Evolutionary conservation across 2,329 filamentous ascomycete species (phyloP), one percentile per base, ranked within the genome.

Genomic region (Cytospora schulzeri): DNA sequence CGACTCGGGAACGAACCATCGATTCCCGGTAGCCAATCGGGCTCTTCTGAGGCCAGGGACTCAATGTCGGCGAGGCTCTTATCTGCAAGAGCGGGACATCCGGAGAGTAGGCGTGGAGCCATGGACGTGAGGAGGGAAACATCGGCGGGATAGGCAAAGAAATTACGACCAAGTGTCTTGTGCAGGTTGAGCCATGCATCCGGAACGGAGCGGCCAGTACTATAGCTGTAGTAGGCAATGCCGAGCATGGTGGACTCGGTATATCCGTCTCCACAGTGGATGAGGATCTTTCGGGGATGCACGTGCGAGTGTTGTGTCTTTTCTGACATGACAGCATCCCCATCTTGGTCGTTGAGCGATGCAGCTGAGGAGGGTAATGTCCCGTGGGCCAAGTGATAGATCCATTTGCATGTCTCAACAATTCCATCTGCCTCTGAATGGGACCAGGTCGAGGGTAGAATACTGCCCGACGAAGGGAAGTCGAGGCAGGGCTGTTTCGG

Each of bases 261-360:
- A 72, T 99, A 99, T 22, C 95, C 95, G 75, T 99, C 95, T 2
- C 90, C 89, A 75, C 95, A 98, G 76, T 98, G 94, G 50, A 99
- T 91, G 35, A 98, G 84, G 38, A 98, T 87, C 73, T 88, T 93
- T 68, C 87, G 81, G 62, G 87, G 81, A 38, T 14, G 51, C 51
- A 50, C 19, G 17, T 56, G 50, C 17, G 35, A 31, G 1, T 26
- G 64, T 29, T 52, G 55, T 28, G 52, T 41, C n/a, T 72, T 68
- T 61, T 70, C 58, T 1, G 74, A 71, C 82, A 89, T 86, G 54
- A 79, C 77, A 61, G 83, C 82, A 68, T 89, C 87, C 2, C 82
- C 81, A 68, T 88, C 85, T 9, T 76, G 74, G 62, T 83, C 74
- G 62, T 71, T 68, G 24, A 67, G 57, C 35, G 61, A 54, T 62